Evolutionary conservation across 2,329 filamentous ascomycete species (phyloP), one percentile per base, ranked within the genome.

Genomic region (Aspergillus unguis): DNA sequence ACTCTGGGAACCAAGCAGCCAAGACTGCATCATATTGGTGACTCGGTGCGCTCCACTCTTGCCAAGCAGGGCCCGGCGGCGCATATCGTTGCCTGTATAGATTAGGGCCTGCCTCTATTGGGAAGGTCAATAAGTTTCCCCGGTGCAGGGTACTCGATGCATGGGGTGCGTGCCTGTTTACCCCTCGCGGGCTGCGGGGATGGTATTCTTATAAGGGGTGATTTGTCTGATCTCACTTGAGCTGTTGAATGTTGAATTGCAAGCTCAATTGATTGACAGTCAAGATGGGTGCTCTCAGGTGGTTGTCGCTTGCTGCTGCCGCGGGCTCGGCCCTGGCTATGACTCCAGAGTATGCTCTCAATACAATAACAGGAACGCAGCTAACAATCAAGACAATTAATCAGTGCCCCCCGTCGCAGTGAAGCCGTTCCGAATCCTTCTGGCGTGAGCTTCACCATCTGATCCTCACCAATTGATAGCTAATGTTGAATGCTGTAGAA

Each of bases 391-490:
- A 73, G 71, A 52, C 58, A 67, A 42, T 58, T 74, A 32, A 68
- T 74, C 41, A 60, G 65, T 52, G 70, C 71, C 52, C 71, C 71
- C 9, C 62, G 70, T 53, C 62, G 71, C 51, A 62, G 66, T 48
- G 66, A 67, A 43, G 69, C 68, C 10, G 50, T 71, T 31, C 71
- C 72, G 5, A 71, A 74, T 52, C 72, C 70, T 23, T 68, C 69
- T 6, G 72, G 71, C 10, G 71, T 74, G 59, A 58, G 70, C 65
- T 11, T 6, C 3, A 31, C 6, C 5, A 23, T 3, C n/a, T 3
- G 7, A 25, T 28, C 28, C 6, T 32, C 6, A 2, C 8, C 23
- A 2, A 11, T 33, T 10, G 25, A 46, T 28, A 10, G 3, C 17
- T 17, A 17, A 17, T 28, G 36, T 41, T 56, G 33, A 58, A 31